Base-by-base conservation (phyloP, 2,329 filamentous ascomycete genomes). In the Fusarium vanettenii region DNA sequence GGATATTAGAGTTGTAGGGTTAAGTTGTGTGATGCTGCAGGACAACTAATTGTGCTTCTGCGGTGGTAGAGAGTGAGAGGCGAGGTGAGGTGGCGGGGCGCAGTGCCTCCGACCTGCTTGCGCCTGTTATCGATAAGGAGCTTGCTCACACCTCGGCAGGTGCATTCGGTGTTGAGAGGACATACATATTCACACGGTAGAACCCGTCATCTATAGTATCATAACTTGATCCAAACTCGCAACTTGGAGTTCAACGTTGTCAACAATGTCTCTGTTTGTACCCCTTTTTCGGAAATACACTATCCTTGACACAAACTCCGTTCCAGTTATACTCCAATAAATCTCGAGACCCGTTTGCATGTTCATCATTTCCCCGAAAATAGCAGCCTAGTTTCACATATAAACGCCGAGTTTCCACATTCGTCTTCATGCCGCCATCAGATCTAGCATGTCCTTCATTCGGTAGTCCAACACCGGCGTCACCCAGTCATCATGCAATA, bases 401-500 rank as follows among this genome's bases (percentile, higher is more conserved):
- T 37, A 37, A 59, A 59, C 55, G 33, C 55, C 55, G 20, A 59
- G 25, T 37, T 14, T 35, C 31, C 33, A 27, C 27, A 39, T 33
- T 25, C 22, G 31, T 43, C 48, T 35, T 61, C 64, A 74, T 57
- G 67, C 55, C 33, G 69, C 80, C 82, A 88, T 91, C 45, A 91
- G 83, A 79, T 89, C 86, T 43, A 85, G 81, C 86, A 92, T 88
- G 74, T 92, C 89, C 75, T 87, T 88, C 87, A 92, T 86, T 66
- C 90, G 84, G 81, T 92, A 92, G 79, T 92, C 90, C 76, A 90
- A 81, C 64, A 91, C 84, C 0, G 89, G 88, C 20, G 90, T 92
- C 72, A 87, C 78, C 91, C 91, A 93, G 80, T 92, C 90, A 76
- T 92, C 90, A 70, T 87, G 82, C 20, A 93, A 82, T 27, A 93